phyloP scores from a whole-genome alignment of 2,329 filamentous ascomycete genomes.

The Claviceps quebecensis region DNA sequence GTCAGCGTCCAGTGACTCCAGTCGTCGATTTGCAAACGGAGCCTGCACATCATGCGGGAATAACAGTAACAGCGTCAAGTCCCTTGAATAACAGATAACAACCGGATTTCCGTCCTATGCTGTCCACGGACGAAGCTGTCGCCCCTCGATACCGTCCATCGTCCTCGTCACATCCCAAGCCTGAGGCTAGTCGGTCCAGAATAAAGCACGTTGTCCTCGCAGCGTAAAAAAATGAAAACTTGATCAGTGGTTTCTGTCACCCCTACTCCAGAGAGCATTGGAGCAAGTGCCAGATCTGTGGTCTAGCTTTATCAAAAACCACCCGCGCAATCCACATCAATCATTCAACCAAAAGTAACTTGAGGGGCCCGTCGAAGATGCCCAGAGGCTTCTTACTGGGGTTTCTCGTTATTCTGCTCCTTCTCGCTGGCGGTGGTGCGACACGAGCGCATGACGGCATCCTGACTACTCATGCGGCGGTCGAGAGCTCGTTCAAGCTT shows the following conservation, averaged over 20 bases:
- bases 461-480: slow-evolving; percentile 75
- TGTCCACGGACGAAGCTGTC: neutral
- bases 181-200: neutral
- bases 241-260: neutral
- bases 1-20: no score
- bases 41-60: no score
- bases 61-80: no score
- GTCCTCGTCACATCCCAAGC: neutral
- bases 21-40: no score
- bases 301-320: neutral
- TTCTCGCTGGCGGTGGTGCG: slow-evolving; percentile 19
- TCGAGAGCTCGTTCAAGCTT: slow-evolving; percentile 82
- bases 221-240: no score
- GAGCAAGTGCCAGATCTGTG: neutral
- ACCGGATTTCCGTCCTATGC: neutral
- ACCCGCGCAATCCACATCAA: neutral
- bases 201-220: neutral
- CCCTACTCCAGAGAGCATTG: neutral
- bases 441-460: slow-evolving; percentile 64
- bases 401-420: slow-evolving; percentile 25
- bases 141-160: neutral
- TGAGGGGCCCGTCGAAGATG: neutral
- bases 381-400: slow-evolving; percentile 1
- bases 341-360: neutral
- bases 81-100: neutral